A percentile compares a stretch with the other conserved stretches of the same genome.
These are phyloP conservation scores for Pisolithus tinctorius DNA, from an alignment of 768 basidiomycete genomes.

Conservation along the genomic window DNA sequence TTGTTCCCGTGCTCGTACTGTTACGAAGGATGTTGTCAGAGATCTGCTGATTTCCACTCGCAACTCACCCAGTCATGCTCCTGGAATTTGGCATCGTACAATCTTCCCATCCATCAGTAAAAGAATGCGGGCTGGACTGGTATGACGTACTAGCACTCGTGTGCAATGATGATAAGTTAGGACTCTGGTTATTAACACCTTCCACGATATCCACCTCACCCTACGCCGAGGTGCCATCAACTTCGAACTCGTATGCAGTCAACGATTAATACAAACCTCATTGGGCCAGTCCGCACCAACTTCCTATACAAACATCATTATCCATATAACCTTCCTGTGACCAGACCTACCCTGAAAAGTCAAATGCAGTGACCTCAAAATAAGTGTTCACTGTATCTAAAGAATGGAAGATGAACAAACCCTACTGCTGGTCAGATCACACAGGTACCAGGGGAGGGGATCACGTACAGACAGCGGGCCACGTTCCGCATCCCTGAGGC, in stretches of 20 bases:
- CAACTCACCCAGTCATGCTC: conserved; percentile 26
- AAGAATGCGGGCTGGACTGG: too few relatives aligned
- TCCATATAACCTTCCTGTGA: not conserved
- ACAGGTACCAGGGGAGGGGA: not conserved
- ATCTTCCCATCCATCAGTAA: conserved; percentile 7
- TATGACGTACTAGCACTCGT: conserved; percentile 14
- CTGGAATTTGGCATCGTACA: conserved; percentile 26
- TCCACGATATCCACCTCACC: conserved; percentile 29
- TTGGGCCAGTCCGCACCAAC: conserved; percentile 22
- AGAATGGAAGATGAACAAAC: conserved; percentile 12
- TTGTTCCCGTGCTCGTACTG: conserved; percentile 10
- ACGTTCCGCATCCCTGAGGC: conserved; percentile 34
- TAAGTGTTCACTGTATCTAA: not conserved
- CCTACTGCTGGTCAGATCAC: conserved; percentile 10
- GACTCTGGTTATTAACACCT: conserved; percentile 24
- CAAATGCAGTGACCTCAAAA: not conserved
- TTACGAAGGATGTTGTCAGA: not conserved
- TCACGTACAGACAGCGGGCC: conserved; percentile 30
- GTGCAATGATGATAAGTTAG: conserved; percentile 28
- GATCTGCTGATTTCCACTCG: not conserved
- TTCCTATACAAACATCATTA: conserved; percentile 14
- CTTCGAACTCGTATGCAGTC: not conserved
- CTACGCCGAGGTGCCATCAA: conserved; percentile 4
- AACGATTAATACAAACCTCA: conserved; percentile 3
- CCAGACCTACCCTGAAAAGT: conserved; percentile 17